phyloP scores from a whole-genome alignment of 768 basidiomycete species.

The Leccinum disarticulatum region DNA sequence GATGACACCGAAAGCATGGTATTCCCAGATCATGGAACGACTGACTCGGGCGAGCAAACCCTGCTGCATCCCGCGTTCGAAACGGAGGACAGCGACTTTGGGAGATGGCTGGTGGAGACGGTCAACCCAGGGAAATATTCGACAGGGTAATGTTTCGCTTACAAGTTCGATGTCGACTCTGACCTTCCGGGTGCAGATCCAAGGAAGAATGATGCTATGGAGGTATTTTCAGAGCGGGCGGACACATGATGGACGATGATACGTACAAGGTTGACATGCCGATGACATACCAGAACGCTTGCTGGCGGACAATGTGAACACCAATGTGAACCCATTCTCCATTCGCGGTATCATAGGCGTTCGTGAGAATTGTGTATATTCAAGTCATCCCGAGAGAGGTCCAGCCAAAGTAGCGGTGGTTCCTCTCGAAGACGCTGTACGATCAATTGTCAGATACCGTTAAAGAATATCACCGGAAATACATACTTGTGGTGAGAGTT shows the following conservation, averaged over 20 bases:
- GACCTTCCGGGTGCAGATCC: constrained; percentile 74
- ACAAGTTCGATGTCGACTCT: constrained; percentile 74
- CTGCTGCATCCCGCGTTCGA: constrained; percentile 83
- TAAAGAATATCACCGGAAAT: not conserved
- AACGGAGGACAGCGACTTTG: constrained; percentile 77
- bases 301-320: constrained; percentile 56
- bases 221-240: not conserved
- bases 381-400: constrained; percentile 55
- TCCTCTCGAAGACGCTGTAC: constrained; percentile 70
- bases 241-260: constrained; percentile 2
- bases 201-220: constrained; percentile 65
- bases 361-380: constrained; percentile 66
- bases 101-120: constrained; percentile 57
- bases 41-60: constrained; percentile 74
- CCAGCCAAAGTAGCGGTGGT: constrained; percentile 82
- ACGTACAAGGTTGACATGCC: constrained; percentile 73
- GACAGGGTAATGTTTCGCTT: constrained; percentile 31
- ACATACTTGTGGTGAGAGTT: constrained; percentile 79
- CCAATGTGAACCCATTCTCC: constrained; percentile 59
- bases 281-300: constrained; percentile 76
- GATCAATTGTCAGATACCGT: not conserved
- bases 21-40: constrained; percentile 73
- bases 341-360: constrained; percentile 57
- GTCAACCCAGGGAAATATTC: constrained; percentile 1
- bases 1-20: constrained; percentile 79